These are phyloP conservation scores for Penicillium manginii DNA, from an alignment of 495 filamentous ascomycete genomes.

Conservation along the genomic window DNA sequence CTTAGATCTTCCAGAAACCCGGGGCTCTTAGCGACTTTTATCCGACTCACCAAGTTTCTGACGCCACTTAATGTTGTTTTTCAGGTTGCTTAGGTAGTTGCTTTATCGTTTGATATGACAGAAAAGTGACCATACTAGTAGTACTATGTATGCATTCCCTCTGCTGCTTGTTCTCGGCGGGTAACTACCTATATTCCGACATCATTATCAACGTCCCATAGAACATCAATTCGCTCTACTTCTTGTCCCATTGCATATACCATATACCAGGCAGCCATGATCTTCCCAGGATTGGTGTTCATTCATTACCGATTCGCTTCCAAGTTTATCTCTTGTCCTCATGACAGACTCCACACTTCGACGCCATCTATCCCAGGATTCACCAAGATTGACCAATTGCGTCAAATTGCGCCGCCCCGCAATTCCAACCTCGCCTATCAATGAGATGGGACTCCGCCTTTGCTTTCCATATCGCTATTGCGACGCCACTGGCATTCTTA, in stretches of 20 bases:
- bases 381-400: conserved; percentile 31
- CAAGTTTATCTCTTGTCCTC: background rate
- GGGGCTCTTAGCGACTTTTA: background rate
- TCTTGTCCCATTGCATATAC: background rate
- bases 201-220: no score
- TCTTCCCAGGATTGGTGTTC: background rate
- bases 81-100: background rate
- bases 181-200: no score
- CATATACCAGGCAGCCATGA: background rate
- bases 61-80: no score
- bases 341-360: conserved; percentile 7
- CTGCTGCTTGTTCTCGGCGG: no score
- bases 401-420: conserved; percentile 28
- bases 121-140: no score
- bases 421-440: conserved; percentile 9
- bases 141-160: no score
- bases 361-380: background rate
- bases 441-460: background rate
- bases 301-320: conserved; percentile 1
- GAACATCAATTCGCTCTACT: background rate
- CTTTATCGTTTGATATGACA: no score
- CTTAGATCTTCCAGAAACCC: background rate
- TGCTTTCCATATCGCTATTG: background rate
- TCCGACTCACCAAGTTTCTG: background rate
- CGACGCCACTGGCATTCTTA: background rate